Evolutionary conservation across 306 rosid species (phyloP).

Genomic region (Prinsepia uniflora): DNA sequence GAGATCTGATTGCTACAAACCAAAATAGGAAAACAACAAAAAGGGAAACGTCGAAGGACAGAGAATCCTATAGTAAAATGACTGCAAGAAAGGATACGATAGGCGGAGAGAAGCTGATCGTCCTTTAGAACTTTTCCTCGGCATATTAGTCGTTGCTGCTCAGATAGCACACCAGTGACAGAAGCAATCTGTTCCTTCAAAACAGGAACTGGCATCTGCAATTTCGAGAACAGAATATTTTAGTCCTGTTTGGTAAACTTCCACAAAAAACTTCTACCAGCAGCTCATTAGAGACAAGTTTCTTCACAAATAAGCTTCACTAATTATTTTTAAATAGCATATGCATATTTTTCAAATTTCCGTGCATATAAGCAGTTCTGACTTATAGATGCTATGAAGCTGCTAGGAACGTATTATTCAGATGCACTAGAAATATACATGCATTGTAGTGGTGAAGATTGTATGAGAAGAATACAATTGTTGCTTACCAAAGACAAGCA

Average conservation of each 20-base stretch:
- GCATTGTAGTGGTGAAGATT: conserved; percentile 3
- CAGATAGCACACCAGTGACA: conserved; percentile 60
- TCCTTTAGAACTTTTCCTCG: conserved; percentile 69
- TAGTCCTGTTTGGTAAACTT: conserved; percentile 2
- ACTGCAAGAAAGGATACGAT: conserved; percentile 46
- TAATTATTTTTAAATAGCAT: neutral
- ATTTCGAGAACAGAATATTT: conserved; percentile 16
- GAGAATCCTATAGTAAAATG: conserved; percentile 5
- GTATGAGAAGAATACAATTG: neutral
- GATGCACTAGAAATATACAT: neutral
- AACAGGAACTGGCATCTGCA: conserved; percentile 86
- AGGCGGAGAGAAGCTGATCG: conserved; percentile 61
- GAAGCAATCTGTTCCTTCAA: conserved; percentile 61
- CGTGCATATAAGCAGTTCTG: conserved; percentile 12
- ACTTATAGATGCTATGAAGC: conserved; percentile 11
- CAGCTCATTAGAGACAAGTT: neutral
- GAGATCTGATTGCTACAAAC: no score
- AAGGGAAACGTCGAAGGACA: neutral
- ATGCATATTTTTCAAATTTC: conserved; percentile 9
- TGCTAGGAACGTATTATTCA: conserved; percentile 12
- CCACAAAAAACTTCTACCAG: neutral
- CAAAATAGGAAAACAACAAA: neutral
- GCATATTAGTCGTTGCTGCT: conserved; percentile 58
- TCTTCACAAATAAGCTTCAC: conserved; percentile 22
- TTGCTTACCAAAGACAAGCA: neutral